Conservation (phyloP, 805 yeast species). For the Candida ficus region DNA sequence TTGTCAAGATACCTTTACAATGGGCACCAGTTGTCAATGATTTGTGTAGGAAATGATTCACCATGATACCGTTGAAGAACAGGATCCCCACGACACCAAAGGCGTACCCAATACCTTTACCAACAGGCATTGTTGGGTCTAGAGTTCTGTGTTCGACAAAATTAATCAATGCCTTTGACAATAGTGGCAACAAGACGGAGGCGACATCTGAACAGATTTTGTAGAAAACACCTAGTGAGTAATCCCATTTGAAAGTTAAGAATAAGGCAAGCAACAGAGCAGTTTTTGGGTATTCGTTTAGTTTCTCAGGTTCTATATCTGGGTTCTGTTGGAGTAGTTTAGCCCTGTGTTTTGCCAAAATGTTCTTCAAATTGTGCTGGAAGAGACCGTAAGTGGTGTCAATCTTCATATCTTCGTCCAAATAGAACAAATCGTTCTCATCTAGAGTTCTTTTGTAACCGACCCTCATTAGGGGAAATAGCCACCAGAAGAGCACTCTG, state of each 20-base stretch:
- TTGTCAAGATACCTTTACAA: conserved; percentile 57
- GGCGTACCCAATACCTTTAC: conserved; percentile 57
- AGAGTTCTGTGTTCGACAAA: conserved; percentile 43
- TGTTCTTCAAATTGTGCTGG: conserved; percentile 27
- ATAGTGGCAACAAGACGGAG: conserved; percentile 47
- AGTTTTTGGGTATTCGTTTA: conserved; percentile 34
- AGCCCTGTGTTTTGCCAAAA: conserved; percentile 28
- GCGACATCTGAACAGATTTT: conserved; percentile 43
- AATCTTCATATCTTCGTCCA: conserved; percentile 38
- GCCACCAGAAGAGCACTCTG: conserved; percentile 59
- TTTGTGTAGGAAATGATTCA: conserved; percentile 48
- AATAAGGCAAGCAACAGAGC: conserved; percentile 41
- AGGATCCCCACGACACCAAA: conserved; percentile 47
- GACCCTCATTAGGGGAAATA: conserved; percentile 52
- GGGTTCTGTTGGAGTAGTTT: conserved; percentile 30
- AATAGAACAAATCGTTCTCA: conserved; percentile 52
- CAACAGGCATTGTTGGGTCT: conserved; percentile 33
- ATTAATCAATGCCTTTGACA: conserved; percentile 48
- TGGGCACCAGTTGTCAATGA: conserved; percentile 62
- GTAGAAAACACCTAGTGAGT: conserved; percentile 34
- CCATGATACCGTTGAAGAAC: conserved; percentile 30
- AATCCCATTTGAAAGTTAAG: conserved; percentile 43
- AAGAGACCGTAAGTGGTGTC: conserved; percentile 38
- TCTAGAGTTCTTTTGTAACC: conserved; percentile 72
- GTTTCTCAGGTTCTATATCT: conserved; percentile 33